Evolutionary conservation across 768 basidiomycete species (phyloP), one percentile per base, ranked within the genome.

Genomic region (Lenzites betulinus): DNA sequence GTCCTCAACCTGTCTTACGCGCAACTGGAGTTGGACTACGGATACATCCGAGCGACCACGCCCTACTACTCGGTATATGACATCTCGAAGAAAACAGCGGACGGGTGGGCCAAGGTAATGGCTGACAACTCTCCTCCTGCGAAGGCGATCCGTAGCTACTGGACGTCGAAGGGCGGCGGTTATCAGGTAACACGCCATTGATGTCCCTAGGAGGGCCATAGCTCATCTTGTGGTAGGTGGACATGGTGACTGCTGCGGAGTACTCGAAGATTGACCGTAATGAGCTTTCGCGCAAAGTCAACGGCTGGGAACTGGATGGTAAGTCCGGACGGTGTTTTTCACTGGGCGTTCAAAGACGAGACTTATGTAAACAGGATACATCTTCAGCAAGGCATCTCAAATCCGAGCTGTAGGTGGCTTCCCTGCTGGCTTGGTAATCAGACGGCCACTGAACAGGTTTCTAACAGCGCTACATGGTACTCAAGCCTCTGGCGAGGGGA

Each of bases 1-100:
- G 75, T 78, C 15, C 74, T 83, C 11, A 73, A 72, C 1, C 70
- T 83, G 6, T 74, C 74, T 36, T 82, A 79, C 64, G 81, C 82
- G 4, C 72, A 77, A 51, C 72, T 83, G 8, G 82, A 83, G 66
- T 73, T 83, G 11, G 74, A 80, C n/a, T 74, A 77, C 51, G 73
- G 70, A 3, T 74, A 75, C 51, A 70, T 83, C 23, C 72, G 80
- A 18, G 79, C 81, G 5, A 69, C 77, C 35, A 83, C 82, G 0
- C 82, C 82, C 0, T 79, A 76, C 59, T 83, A 78, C 58, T 71
- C 76, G 3, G 54, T 73, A 15, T 82, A 80, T 64, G 73, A 77
- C 38, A 68, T 81, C 59, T 73, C 70, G 18, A 66, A 70, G 1
- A 68, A 70, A n/a, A 59, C 59, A 2, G 41, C 35, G 9, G 54